Evolutionary conservation across 768 basidiomycete genomes (phyloP).

Genomic region (Scleroderma bovista): DNA sequence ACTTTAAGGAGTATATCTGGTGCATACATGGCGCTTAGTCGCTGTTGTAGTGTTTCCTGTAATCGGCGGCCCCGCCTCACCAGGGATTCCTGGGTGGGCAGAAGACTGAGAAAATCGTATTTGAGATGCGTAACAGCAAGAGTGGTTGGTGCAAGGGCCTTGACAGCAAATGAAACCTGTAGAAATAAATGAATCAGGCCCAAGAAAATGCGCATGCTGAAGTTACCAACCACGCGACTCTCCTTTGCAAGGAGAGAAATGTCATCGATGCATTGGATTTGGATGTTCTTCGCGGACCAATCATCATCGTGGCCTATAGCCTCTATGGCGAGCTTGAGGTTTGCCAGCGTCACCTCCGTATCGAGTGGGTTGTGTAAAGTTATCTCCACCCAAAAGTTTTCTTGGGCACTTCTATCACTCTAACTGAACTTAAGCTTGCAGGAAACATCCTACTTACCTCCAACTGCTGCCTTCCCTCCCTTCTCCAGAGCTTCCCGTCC

Average conservation of each 20-base stretch:
- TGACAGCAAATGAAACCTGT: constrained; percentile 62
- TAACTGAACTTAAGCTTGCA: background rate
- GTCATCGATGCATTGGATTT: constrained; percentile 57
- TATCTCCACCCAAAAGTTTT: constrained; percentile 74
- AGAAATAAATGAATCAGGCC: background rate
- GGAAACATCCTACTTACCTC: constrained; percentile 40
- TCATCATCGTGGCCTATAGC: constrained; percentile 25
- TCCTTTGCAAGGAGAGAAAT: constrained; percentile 60
- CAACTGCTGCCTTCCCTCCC: constrained; percentile 54
- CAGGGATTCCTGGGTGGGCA: constrained; percentile 63
- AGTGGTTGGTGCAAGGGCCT: constrained; percentile 43
- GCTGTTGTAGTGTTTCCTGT: constrained; percentile 67
- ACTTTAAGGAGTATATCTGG: constrained; percentile 57
- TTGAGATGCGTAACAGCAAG: constrained; percentile 52
- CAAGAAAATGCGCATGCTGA: background rate
- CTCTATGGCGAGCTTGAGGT: constrained; percentile 54
- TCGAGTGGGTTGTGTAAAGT: constrained; percentile 67
- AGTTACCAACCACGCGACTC: constrained; percentile 49
- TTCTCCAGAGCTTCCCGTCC: constrained; percentile 52
- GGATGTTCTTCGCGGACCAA: constrained; percentile 37
- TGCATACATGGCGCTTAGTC: constrained; percentile 65
- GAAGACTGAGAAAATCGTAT: constrained; percentile 69
- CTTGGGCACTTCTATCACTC: constrained; percentile 33
- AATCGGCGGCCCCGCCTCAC: constrained; percentile 69
- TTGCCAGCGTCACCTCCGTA: constrained; percentile 62